These are phyloP conservation scores for Fusarium sp. DNA, from an alignment of 2,329 filamentous ascomycete species.

Conservation along the genomic window DNA sequence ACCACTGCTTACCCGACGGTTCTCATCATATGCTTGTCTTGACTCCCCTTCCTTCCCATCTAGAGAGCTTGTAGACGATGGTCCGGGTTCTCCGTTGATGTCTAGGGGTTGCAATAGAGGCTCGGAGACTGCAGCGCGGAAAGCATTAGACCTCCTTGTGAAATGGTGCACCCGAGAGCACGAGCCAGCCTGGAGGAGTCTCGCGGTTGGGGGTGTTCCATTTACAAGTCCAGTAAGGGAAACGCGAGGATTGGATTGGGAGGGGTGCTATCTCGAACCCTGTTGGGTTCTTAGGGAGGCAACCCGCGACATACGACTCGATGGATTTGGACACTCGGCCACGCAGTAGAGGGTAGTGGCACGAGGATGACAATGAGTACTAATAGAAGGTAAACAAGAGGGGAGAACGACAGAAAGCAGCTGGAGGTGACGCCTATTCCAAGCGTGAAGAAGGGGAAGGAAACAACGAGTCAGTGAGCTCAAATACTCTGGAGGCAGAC, in stretches of 20 bases:
- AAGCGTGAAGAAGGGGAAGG: too few species aligned
- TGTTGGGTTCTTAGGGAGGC: not conserved
- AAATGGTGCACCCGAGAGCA: not conserved
- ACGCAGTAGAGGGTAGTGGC: fast-evolving
- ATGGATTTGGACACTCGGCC: not conserved
- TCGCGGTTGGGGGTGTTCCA: not conserved
- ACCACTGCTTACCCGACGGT: not conserved
- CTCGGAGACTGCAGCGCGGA: not conserved
- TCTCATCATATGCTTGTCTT: too few species aligned
- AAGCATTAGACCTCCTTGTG: not conserved
- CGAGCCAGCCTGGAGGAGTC: not conserved
- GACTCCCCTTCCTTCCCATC: not conserved
- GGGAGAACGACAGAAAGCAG: not conserved
- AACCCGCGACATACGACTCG: not conserved
- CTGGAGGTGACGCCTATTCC: not conserved
- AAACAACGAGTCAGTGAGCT: not conserved
- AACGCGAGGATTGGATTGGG: not conserved
- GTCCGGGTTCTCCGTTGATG: not conserved
- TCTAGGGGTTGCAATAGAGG: not conserved
- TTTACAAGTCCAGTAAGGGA: not conserved
- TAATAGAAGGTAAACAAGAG: not conserved
- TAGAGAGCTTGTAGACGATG: not conserved
- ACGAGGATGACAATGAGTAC: fast-evolving
- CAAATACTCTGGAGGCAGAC: not conserved
- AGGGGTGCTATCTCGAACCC: not conserved